A percentile compares a stretch with the other conserved stretches of the same genome.
phyloP scores from a whole-genome alignment of 2,329 filamentous ascomycete species.

The Teratosphaeria pseudoeucalypti region DNA sequence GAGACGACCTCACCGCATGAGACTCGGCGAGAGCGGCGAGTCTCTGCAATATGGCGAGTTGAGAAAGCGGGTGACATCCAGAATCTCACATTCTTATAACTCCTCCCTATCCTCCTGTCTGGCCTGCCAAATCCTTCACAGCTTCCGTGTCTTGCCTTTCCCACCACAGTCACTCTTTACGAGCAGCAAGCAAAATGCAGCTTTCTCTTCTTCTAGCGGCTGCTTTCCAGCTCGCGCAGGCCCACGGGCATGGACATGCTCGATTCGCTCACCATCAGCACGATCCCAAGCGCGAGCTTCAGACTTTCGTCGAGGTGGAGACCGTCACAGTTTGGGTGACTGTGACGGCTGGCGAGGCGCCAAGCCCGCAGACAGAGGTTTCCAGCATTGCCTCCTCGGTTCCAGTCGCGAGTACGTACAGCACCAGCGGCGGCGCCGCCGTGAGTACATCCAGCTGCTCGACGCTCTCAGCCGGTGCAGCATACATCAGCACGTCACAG shows the following conservation, averaged over 20 bases:
- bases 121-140: background rate
- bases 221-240: background rate
- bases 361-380: background rate
- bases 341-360: background rate
- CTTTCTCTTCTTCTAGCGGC: background rate
- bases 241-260: background rate
- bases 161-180: background rate
- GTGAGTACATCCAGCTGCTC: background rate
- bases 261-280: background rate
- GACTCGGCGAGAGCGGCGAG: background rate
- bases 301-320: background rate
- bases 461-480: background rate
- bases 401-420: background rate
- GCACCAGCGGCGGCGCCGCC: background rate
- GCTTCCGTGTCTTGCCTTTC: background rate
- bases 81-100: background rate
- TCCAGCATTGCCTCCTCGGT: background rate
- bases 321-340: background rate
- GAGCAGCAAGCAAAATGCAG: background rate
- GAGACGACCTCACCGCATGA: background rate
- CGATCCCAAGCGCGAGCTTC: background rate
- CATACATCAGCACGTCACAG: background rate
- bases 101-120: background rate
- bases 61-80: background rate
- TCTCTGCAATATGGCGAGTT: background rate